Conservation (phyloP, 768 basidiomycete species). For the Austroboletus eburneus region DNA sequence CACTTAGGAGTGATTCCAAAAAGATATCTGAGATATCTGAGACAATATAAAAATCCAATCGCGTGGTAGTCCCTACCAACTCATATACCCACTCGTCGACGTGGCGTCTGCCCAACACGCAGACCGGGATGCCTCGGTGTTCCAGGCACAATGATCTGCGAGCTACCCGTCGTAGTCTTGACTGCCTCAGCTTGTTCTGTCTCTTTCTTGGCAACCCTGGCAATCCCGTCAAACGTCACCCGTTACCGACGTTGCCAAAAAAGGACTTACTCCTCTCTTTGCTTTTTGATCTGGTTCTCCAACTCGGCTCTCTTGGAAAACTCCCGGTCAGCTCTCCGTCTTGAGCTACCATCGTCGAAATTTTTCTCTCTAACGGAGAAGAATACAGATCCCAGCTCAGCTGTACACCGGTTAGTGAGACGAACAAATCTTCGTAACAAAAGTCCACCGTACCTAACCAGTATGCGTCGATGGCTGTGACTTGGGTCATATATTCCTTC, state of each 20-base stretch:
- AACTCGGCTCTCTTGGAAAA: conserved; percentile 90
- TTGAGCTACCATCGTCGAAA: conserved; percentile 83
- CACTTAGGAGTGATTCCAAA: too few species aligned
- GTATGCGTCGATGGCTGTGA: conserved; percentile 96
- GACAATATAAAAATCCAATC: too few species aligned
- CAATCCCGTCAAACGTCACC: conserved; percentile 1
- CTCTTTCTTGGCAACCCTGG: conserved; percentile 58
- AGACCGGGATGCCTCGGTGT: conserved; percentile 72
- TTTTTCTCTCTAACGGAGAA: conserved; percentile 98
- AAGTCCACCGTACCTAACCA: conserved; percentile 73
- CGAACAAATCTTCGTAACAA: background rate
- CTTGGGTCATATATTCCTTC: conserved; percentile 98
- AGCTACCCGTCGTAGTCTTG: conserved; percentile 50
- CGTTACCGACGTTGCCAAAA: background rate
- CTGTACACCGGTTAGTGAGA: conserved; percentile 36
- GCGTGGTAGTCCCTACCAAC: background rate
- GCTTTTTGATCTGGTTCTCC: conserved; percentile 85
- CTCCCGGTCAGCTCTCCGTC: conserved; percentile 78
- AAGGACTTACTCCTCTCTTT: conserved; percentile 58
- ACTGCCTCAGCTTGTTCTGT: conserved; percentile 56
- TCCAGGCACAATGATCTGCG: conserved; percentile 74
- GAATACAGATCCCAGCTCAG: conserved; percentile 93
- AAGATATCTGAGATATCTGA: too few species aligned
- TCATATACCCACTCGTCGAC: conserved; percentile 66
- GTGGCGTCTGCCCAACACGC: conserved; percentile 71